These are phyloP conservation scores for Solanum habrochaites DNA, from an alignment of 257 asterid species.

Conservation along the genomic window DNA sequence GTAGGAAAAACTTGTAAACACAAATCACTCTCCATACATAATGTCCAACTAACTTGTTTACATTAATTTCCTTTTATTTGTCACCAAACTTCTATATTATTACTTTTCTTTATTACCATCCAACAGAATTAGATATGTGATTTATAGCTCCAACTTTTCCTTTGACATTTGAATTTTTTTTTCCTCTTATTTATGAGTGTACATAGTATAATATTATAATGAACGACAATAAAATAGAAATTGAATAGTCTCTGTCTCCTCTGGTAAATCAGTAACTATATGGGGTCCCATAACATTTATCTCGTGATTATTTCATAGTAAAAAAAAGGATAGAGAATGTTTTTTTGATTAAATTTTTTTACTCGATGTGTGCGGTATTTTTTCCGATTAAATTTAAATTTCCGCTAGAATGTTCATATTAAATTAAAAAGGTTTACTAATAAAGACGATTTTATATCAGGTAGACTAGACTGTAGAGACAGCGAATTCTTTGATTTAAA, in stretches of 20 bases:
- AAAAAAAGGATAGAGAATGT: not conserved
- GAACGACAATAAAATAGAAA: not conserved
- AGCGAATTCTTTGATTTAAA: not conserved
- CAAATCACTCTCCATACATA: not conserved
- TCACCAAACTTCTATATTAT: not conserved
- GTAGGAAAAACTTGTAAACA: not conserved
- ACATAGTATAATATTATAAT: not conserved
- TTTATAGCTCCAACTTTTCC: not conserved
- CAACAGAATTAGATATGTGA: not conserved
- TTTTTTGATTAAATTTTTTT: no score
- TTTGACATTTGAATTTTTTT: not conserved
- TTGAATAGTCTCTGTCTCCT: not conserved
- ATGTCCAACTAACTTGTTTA: not conserved
- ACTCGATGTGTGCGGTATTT: not conserved
- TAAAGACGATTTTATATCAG: not conserved
- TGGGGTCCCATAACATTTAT: not conserved
- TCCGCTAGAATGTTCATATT: accelerated
- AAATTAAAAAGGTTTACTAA: no score
- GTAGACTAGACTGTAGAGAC: no score
- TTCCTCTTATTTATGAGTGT: not conserved
- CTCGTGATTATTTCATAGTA: not conserved
- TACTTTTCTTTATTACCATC: not conserved
- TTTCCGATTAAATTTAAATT: no score
- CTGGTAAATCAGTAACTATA: not conserved
- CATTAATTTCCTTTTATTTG: not conserved